Evolutionary conservation across 192 early-diverging fungal genomes (phyloP), one percentile per base, ranked within the genome.

Genomic region (Coemansia sp.): DNA sequence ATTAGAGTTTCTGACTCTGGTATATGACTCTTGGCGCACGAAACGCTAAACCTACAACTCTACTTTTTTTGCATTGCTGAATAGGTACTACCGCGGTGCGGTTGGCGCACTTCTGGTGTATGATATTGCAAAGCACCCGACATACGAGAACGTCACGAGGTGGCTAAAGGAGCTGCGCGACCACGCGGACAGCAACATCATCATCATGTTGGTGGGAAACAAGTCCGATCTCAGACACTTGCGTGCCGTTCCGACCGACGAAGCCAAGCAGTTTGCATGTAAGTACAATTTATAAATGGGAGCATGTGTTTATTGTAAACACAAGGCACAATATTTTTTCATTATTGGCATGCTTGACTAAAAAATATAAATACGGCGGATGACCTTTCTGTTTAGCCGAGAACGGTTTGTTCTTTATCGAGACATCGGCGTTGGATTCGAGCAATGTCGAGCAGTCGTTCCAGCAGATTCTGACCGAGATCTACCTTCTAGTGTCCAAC

Each of bases 111-210:
- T 99, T 58, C 87, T 98, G 36, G 96, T 98, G 24, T 98, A 98
- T 85, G 97, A 99, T 80, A 97, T 99, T 85, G 91, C 98, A 57
- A 96, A 97, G 86, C 94, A 96, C 68, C 78, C 86, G 41, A 97
- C 96, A 40, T 99, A 97, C 79, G 96, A 98, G 79, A 96, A 92
- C 79, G 97, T 98, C 20, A 91, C 90, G 53, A 93, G 95, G 61
- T 99, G 98, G 98, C 87, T 99, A 65, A 97, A 98, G 87, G 97
- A 99, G 83, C 87, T 99, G 47, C 92, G 94, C 53, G 96, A 98
- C 83, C 95, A 98, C 77, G 96, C 95, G 52, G 95, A 96, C 81
- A 92, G 88, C 85, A 98, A 98, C 87, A 99, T 99, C 90, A 94
- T 96, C 31, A 97, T 98, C 57, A 98, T 98, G 95, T 87, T 99